These are phyloP conservation scores for Phytopythium boreale DNA, from an alignment of 352 stramenopile species.

Conservation along the genomic window DNA sequence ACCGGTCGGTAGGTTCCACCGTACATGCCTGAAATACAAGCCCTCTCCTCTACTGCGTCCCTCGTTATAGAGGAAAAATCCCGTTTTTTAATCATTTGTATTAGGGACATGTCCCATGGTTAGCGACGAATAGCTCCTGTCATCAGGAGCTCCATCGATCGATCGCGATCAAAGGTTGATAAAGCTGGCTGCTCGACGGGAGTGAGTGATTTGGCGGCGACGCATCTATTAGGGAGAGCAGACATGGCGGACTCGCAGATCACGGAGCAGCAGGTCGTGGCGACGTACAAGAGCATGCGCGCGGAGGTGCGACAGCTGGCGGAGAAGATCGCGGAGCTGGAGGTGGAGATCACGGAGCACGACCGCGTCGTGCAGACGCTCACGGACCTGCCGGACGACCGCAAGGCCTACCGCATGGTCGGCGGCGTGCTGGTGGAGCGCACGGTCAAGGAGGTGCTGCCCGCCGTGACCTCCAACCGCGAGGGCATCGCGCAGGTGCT, in stretches of 20 bases:
- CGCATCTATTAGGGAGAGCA: not conserved
- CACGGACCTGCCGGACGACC: conserved; percentile 53
- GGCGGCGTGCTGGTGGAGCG: conserved; percentile 96
- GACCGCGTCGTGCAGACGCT: conserved; percentile 84
- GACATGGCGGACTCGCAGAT: conserved; percentile 51
- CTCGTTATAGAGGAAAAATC: not conserved
- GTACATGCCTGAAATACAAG: not conserved
- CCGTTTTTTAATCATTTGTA: not conserved
- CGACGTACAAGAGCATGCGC: conserved; percentile 85
- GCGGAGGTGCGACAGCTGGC: conserved; percentile 78
- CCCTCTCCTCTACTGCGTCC: not conserved
- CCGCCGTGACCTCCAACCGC: conserved; percentile 84
- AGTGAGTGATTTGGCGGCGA: not conserved
- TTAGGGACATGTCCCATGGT: not conserved
- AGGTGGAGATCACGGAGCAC: conserved; percentile 82
- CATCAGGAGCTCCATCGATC: conserved; percentile 2
- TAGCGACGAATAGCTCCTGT: too few species aligned
- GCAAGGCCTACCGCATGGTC: conserved; percentile 95
- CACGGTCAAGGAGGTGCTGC: conserved; percentile 94
- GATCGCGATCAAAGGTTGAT: conserved; percentile 1
- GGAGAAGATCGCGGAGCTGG: conserved; percentile 83
- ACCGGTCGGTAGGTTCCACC: conserved; percentile 39
- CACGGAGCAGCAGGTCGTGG: conserved; percentile 84
- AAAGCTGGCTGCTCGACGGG: not conserved
- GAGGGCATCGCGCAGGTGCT: conserved; percentile 79